Conservation (phyloP, 306 rosid genomes). For the Cicer cuneatum region DNA sequence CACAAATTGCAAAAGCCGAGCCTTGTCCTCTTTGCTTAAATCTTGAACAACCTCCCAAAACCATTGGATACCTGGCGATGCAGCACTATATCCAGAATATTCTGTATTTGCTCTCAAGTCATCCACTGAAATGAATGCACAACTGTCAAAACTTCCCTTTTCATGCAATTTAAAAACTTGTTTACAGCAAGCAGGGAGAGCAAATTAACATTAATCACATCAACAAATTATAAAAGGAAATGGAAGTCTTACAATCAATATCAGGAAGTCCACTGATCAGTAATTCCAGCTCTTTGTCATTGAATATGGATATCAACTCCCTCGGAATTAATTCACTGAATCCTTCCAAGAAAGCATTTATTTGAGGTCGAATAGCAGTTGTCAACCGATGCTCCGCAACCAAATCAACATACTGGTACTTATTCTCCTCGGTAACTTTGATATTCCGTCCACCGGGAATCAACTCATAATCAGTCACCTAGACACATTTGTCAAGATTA, state of each 20-base stretch:
- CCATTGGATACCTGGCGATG: slow-evolving; percentile 92
- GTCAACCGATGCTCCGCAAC: slow-evolving; percentile 94
- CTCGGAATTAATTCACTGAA: slow-evolving; percentile 74
- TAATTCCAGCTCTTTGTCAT: slow-evolving; percentile 94
- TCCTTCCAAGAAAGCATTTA: slow-evolving; percentile 89
- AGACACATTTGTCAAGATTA: slow-evolving; percentile 47
- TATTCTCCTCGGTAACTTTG: slow-evolving; percentile 96
- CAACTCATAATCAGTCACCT: slow-evolving; percentile 98
- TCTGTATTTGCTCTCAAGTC: slow-evolving; percentile 98
- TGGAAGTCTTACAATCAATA: slow-evolving; percentile 80
- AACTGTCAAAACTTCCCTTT: slow-evolving; percentile 36
- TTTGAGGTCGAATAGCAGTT: slow-evolving; percentile 99
- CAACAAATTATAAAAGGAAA: not conserved
- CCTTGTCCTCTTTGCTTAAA: slow-evolving; percentile 97
- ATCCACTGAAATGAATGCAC: slow-evolving; percentile 74
- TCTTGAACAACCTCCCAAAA: slow-evolving; percentile 97
- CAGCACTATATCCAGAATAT: slow-evolving; percentile 94
- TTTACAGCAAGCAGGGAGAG: not conserved
- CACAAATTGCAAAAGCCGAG: slow-evolving; percentile 96
- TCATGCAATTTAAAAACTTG: slow-evolving; percentile 6
- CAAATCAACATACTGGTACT: slow-evolving; percentile 91
- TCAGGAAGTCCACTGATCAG: slow-evolving; percentile 99
- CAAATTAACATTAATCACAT: not conserved
- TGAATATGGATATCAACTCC: slow-evolving; percentile 86
- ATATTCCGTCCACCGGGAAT: slow-evolving; percentile 94